A percentile compares a stretch with the other conserved stretches of the same genome.
phyloP scores from a whole-genome alignment of 2,329 filamentous ascomycete genomes.

The Sarocladium brachiariae region DNA sequence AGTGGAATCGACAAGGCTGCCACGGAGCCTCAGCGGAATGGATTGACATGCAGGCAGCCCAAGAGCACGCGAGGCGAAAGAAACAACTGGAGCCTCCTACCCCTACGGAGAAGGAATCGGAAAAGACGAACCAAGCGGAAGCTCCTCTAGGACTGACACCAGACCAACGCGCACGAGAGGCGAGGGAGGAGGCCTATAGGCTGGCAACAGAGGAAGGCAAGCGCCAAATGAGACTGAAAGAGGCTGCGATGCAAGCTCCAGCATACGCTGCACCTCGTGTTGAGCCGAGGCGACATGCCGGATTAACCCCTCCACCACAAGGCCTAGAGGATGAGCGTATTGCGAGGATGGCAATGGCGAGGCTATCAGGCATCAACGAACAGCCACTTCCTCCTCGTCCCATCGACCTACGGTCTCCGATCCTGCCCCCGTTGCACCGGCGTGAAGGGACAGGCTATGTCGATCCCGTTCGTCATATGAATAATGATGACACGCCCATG shows the following conservation, averaged over 20 bases:
- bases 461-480: slow-evolving; percentile 5
- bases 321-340: slow-evolving; percentile 5
- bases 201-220: background rate
- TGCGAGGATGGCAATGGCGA: slow-evolving; percentile 3
- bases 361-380: background rate
- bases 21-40: slow-evolving; percentile 21
- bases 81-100: slow-evolving; percentile 1
- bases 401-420: slow-evolving; percentile 1
- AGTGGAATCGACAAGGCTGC: slow-evolving; percentile 38
- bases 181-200: background rate
- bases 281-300: slow-evolving; percentile 3
- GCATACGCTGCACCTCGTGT: background rate
- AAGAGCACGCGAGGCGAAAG: slow-evolving; percentile 7
- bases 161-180: background rate
- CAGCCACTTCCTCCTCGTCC: slow-evolving; percentile 2
- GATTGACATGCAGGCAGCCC: slow-evolving; percentile 11
- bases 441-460: background rate
- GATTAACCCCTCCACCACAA: slow-evolving; percentile 4
- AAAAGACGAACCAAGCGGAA: background rate
- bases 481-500: slow-evolving; percentile 1
- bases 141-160: background rate
- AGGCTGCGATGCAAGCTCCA: background rate
- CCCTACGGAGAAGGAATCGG: background rate
- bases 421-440: background rate
- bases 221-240: slow-evolving; percentile 2